Conservation (phyloP, 805 yeast genomes). For the Pichia exigua region DNA sequence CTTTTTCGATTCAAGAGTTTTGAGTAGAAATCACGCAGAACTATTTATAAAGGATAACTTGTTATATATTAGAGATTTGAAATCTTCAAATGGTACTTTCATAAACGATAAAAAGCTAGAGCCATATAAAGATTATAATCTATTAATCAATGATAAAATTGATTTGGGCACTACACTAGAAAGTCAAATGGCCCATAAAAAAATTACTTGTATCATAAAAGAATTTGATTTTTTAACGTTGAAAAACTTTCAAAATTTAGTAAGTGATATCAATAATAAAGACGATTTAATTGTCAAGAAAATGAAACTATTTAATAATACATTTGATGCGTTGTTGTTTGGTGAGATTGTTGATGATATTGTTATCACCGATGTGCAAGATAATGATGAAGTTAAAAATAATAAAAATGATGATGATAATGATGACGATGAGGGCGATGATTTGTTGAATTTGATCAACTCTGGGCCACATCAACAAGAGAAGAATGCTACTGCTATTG, state of each 20-base stretch:
- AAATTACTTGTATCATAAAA: constrained; percentile 78
- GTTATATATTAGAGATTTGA: constrained; percentile 74
- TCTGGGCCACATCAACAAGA: neutral
- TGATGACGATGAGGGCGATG: constrained; percentile 35
- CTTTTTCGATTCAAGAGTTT: constrained; percentile 86
- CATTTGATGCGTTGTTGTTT: constrained; percentile 30
- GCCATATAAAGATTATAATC: constrained; percentile 52
- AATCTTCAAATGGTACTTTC: constrained; percentile 92
- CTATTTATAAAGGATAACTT: constrained; percentile 57
- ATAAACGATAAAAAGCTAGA: constrained; percentile 69
- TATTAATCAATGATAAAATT: constrained; percentile 77
- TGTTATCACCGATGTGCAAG: constrained; percentile 18
- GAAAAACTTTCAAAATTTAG: constrained; percentile 19
- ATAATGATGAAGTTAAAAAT: constrained; percentile 21
- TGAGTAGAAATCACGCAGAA: constrained; percentile 91
- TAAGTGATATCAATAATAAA: constrained; percentile 20
- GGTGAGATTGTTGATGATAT: constrained; percentile 29
- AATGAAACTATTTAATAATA: constrained; percentile 27
- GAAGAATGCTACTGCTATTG: neutral
- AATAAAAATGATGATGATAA: constrained; percentile 38
- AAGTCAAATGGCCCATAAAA: constrained; percentile 61
- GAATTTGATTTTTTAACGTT: constrained; percentile 54
- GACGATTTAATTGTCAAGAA: constrained; percentile 22
- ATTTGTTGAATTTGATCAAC: constrained; percentile 7
- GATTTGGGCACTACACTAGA: constrained; percentile 90